Evolutionary conservation across 495 filamentous ascomycete species (phyloP).

Genomic region (Penicillium dipodomyicola): DNA sequence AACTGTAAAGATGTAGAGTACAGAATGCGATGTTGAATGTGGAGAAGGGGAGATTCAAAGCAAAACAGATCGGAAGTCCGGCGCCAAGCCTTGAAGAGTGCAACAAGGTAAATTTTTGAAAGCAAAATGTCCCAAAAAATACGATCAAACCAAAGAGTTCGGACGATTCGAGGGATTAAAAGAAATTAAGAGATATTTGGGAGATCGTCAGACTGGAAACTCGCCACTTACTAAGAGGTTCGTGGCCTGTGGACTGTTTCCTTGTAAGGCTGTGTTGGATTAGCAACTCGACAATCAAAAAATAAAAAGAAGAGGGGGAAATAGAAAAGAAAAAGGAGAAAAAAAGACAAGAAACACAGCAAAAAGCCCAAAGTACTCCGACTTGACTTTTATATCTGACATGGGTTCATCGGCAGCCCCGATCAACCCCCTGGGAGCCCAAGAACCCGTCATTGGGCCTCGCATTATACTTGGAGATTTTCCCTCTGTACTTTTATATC

Average conservation of each 20-base stretch:
- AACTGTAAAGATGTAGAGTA: not conserved
- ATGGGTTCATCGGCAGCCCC: constrained; percentile 28
- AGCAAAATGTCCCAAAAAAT: not conserved
- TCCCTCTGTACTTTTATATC: no score
- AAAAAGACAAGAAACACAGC: not conserved
- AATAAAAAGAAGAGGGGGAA: not conserved
- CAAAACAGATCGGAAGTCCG: constrained; percentile 26
- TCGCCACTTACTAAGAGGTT: constrained; percentile 4
- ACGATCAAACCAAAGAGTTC: not conserved
- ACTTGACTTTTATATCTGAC: constrained; percentile 23
- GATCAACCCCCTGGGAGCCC: constrained; percentile 15
- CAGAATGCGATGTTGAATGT: constrained; percentile 16
- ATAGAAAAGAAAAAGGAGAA: not conserved
- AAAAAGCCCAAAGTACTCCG: not conserved
- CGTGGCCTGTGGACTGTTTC: not conserved
- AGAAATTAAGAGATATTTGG: not conserved
- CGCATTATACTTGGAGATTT: not conserved
- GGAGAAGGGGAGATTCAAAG: constrained; percentile 25
- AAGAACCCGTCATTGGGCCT: constrained; percentile 11
- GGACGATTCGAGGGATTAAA: not conserved
- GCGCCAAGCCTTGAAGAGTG: constrained; percentile 21
- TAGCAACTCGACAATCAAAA: not conserved
- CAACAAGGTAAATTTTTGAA: constrained; percentile 1
- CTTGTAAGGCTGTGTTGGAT: constrained; percentile 7
- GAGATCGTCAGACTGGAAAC: not conserved